Conservation (phyloP, 441 rosid genomes). For the Rhodomyrtus psidioides region DNA sequence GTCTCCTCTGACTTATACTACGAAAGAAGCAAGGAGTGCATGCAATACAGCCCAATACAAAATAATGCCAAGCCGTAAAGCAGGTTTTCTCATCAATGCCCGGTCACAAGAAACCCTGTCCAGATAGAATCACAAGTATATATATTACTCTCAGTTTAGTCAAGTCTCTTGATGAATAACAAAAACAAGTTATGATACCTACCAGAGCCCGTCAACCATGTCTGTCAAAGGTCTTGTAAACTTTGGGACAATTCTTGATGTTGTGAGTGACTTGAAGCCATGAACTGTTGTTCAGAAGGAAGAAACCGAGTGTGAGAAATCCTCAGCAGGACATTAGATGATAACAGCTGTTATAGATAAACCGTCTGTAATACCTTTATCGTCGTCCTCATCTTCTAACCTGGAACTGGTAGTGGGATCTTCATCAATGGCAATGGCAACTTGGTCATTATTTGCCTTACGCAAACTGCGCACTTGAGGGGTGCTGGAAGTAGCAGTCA, state of each 20-base stretch:
- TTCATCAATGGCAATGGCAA: slow-evolving; percentile 77
- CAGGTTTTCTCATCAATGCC: slow-evolving; percentile 91
- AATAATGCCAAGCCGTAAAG: slow-evolving; percentile 81
- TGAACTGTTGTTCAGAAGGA: slow-evolving; percentile 38
- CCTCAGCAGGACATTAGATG: neutral
- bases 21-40: slow-evolving; percentile 63
- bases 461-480: slow-evolving; percentile 92
- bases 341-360: neutral
- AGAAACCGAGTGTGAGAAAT: neutral
- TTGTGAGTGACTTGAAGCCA: slow-evolving; percentile 93
- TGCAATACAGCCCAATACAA: slow-evolving; percentile 91
- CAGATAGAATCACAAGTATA: neutral
- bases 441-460: slow-evolving; percentile 87
- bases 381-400: slow-evolving; percentile 92
- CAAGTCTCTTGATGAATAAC: neutral
- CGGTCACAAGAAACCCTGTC: slow-evolving; percentile 98
- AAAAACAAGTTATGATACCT: slow-evolving; percentile 11
- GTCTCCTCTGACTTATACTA: slow-evolving; percentile 38
- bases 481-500: slow-evolving; percentile 46
- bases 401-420: slow-evolving; percentile 37
- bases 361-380: slow-evolving; percentile 59
- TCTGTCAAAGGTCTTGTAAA: slow-evolving; percentile 80
- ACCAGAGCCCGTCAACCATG: slow-evolving; percentile 95
- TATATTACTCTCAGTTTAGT: neutral
- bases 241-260: slow-evolving; percentile 78